Evolutionary conservation across 139 green algal species (phyloP), one percentile per base, ranked within the genome.

Genomic region (Deuterostichococcus epilithicus): DNA sequence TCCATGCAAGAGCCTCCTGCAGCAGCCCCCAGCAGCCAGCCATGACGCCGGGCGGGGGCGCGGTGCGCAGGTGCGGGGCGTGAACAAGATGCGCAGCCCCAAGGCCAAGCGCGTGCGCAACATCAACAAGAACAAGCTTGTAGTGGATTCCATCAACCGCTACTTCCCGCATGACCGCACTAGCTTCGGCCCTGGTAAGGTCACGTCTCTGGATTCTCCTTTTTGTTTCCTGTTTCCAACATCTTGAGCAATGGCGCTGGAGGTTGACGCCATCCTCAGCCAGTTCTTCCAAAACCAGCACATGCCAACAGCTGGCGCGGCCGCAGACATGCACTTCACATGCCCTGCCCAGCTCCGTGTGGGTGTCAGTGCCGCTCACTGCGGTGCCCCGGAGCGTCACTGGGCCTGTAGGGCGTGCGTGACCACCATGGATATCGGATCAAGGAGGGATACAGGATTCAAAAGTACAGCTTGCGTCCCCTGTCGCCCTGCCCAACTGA

Each of bases 91-190:
- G 8, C 52, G 52, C 52, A 63, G 52, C 18, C 73, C 83, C 0
- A 26, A 87, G 28, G 80, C 81, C 42, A 86, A 91, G 83, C 80
- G 89, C 22, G 80, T 80, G 74, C 87, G 88, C 22, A 88, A 81
- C 75, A 85, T 97, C 42, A 87, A 87, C 80, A 89, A 91, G 67
- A 92, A 92, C 75, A 80, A 92, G 78, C 32, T 83, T 32, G 80
- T 97, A 65, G 81, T 97, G 8, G 86, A 94, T 32, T 85, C 83
- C 18, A 77, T 98, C 37, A 80, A 81, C 74, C 77, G 89, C 52
- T 95, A 90, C 76, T 84, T 98, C 58, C 92, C 92, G 23, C 74
- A 76, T 42, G 87, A 91, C 45, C 68, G 92, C 10, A 74, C 58
- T 5, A 81, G 76, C 23, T 83, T 98, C 34, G 93, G 74, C 26